These are phyloP conservation scores for Cryptococcus maquisensis DNA, from an alignment of 1,284 basidiomycete genomes.

Conservation along the genomic window DNA sequence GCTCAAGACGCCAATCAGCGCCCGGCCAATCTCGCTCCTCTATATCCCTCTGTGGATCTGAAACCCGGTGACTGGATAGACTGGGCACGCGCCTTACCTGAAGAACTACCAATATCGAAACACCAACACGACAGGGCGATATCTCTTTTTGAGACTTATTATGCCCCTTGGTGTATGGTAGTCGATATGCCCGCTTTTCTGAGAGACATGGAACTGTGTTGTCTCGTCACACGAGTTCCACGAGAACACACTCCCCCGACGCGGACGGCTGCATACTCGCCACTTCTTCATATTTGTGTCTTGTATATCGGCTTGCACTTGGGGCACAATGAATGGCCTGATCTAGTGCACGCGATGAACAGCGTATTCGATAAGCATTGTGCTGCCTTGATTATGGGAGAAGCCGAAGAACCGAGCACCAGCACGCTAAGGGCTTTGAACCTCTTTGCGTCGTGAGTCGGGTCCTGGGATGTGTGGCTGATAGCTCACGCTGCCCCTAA, in stretches of 20 bases:
- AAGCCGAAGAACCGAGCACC: constrained; percentile 5
- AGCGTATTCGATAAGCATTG: constrained; percentile 7
- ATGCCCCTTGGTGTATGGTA: constrained; percentile 19
- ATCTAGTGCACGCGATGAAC: neutral
- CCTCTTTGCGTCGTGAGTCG: constrained; percentile 13
- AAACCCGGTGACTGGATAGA: constrained; percentile 12
- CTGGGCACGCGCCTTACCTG: constrained; percentile 12
- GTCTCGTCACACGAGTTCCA: neutral
- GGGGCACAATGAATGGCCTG: constrained; percentile 4
- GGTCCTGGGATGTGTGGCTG: neutral
- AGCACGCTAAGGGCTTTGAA: constrained; percentile 15
- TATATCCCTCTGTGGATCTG: neutral
- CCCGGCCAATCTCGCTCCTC: neutral
- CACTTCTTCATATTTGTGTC: constrained; percentile 7
- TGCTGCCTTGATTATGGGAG: constrained; percentile 1
- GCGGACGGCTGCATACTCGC: constrained; percentile 12
- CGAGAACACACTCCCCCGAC: neutral
- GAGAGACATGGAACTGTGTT: constrained; percentile 6
- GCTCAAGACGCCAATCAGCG: neutral
- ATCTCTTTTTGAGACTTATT: constrained; percentile 13
- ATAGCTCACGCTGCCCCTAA: neutral
- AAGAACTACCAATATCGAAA: constrained; percentile 1
- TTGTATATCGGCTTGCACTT: constrained; percentile 6
- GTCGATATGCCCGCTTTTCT: constrained; percentile 16
- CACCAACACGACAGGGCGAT: constrained; percentile 13